Evolutionary conservation across 441 rosid genomes (phyloP).

Genomic region (Eruca vesicaria): DNA sequence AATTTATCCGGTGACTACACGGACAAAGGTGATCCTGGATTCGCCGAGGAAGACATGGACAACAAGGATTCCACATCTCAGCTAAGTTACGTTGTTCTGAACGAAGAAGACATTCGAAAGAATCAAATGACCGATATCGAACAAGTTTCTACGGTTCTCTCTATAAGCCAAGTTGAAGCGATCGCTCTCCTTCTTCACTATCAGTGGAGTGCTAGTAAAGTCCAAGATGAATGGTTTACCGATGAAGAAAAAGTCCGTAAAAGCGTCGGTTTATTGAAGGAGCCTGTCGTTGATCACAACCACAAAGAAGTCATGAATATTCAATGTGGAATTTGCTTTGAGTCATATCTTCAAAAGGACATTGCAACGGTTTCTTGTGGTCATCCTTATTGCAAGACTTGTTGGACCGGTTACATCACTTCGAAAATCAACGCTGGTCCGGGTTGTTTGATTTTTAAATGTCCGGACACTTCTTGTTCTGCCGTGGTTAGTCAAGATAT

Average conservation of each 20-base stretch:
- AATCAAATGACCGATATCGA: constrained; percentile 17
- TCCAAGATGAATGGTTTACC: constrained; percentile 92
- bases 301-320: constrained; percentile 34
- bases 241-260: constrained; percentile 69
- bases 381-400: constrained; percentile 71
- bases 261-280: constrained; percentile 63
- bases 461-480: constrained; percentile 61
- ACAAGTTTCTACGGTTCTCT: constrained; percentile 27
- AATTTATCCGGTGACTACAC: constrained; percentile 57
- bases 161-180: constrained; percentile 29
- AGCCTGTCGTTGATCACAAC: constrained; percentile 35
- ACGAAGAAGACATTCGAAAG: constrained; percentile 27
- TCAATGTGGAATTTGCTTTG: constrained; percentile 88
- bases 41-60: constrained; percentile 26
- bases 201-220: constrained; percentile 55
- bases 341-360: constrained; percentile 38
- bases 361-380: constrained; percentile 69
- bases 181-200: constrained; percentile 32
- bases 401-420: constrained; percentile 68
- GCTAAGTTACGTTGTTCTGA: constrained; percentile 19
- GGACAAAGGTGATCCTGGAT: constrained; percentile 13
- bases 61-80: background rate
- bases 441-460: constrained; percentile 50
- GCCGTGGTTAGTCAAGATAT: constrained; percentile 49
- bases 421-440: constrained; percentile 51